Base-by-base conservation (phyloP, 345 rosid species). In the Odontarrhena argentea region DNA sequence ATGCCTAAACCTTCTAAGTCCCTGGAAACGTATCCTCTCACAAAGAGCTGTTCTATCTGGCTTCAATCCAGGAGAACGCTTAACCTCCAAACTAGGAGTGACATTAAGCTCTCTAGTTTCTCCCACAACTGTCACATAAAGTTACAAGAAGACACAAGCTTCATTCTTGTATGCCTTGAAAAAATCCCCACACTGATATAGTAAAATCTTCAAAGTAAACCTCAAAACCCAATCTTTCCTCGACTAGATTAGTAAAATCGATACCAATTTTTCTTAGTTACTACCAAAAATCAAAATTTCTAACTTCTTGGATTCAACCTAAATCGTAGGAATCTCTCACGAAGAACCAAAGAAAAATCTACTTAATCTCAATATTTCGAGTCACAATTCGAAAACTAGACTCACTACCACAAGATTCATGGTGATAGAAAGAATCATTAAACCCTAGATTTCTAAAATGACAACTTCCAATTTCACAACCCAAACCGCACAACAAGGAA, bases 21-120 rank as follows among this genome's bases (percentile, higher is more conserved):
- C 99, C 71, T 63, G 74, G 49, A 94, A 76, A 58, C 32, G 67
- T 54, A 90, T 84, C 79, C 99, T 94, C 79, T 80, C 89, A 60
- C 97, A 90, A 43, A 81, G 63, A 71, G 77, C 61, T 44, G 68
- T 46, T 63, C 76, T 55, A 18, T 91, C 85, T 1, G 82, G 86
- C 80, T 78, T 88, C 60, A 79, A 40, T 52, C 96, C 97, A 6
- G 97, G 97, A 48, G 96, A 80, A 35, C 66, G 75, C 61, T 76
- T 77, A 61, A 94, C 91, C 71, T 47, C 70, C 61, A 82, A 58
- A 56, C 73, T 74, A 50, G 85, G 89, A 60, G 77, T 80, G 9
- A 94, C 74, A 47, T 52, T 72, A 79, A 88, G 45, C 41, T 68
- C 70, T 55, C 55, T 55, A 8, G 37, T 65, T 64, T 82, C 82